These are phyloP conservation scores for Botrytis fragariae DNA, from an alignment of 2,329 filamentous ascomycete species.

Conservation along the genomic window DNA sequence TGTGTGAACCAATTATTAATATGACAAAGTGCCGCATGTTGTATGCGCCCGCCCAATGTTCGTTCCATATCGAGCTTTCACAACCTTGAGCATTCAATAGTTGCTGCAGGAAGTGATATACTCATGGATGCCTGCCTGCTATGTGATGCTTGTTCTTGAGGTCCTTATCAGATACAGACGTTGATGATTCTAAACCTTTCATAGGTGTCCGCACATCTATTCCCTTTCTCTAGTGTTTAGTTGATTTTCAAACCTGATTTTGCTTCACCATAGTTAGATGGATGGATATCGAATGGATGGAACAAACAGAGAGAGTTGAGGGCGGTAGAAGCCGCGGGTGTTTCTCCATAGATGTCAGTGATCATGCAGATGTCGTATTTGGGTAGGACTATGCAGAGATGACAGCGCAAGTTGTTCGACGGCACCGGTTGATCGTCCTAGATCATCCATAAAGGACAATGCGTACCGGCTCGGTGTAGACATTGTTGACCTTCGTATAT, in stretches of 20 bases:
- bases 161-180: not conserved
- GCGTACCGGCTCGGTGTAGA: not conserved
- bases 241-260: not conserved
- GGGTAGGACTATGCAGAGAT: no score
- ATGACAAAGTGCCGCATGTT: not conserved
- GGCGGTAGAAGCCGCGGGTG: not conserved
- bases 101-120: not conserved
- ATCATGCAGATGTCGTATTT: not conserved
- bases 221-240: not conserved
- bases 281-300: not conserved
- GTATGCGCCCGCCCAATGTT: not conserved
- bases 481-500: not conserved
- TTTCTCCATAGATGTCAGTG: not conserved
- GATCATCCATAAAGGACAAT: not conserved
- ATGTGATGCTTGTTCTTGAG: not conserved
- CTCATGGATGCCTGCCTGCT: not conserved
- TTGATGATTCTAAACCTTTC: not conserved
- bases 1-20: not conserved
- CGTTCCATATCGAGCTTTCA: not conserved
- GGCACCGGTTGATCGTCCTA: not conserved
- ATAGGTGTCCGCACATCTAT: no score
- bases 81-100: not conserved
- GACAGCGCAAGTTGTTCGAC: not conserved
- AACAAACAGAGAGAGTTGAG: not conserved
- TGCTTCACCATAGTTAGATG: not conserved